Conservation (phyloP, 208 protist genomes). For the Trypanosoma grayi region DNA sequence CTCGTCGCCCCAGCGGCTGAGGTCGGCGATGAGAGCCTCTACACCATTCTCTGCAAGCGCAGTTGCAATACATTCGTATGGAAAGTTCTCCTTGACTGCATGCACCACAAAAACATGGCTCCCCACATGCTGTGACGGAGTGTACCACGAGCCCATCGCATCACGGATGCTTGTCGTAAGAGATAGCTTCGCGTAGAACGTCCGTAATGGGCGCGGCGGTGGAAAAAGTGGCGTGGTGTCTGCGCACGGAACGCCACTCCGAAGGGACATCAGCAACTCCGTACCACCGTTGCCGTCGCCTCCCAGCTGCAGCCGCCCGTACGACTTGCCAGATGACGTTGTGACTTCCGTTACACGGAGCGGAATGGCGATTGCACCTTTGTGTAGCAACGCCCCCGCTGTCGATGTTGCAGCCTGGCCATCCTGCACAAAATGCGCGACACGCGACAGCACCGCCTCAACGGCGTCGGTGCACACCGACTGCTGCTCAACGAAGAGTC, state of each 20-base stretch:
- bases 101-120: constrained; percentile 53
- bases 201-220: constrained; percentile 6
- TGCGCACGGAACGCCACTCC: constrained; percentile 10
- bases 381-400: background rate
- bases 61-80: constrained; percentile 44
- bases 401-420: background rate
- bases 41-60: constrained; percentile 43
- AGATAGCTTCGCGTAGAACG: constrained; percentile 15
- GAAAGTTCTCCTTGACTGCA: constrained; percentile 64
- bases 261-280: constrained; percentile 38
- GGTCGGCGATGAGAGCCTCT: constrained; percentile 29
- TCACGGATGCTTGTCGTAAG: constrained; percentile 16
- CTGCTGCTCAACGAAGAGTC: constrained; percentile 16
- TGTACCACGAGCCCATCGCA: background rate
- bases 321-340: constrained; percentile 4
- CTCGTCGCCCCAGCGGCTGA: constrained; percentile 39
- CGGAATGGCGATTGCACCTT: constrained; percentile 26
- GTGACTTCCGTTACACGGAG: constrained; percentile 43
- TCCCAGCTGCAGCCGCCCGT: constrained; percentile 7
- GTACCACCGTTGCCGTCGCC: constrained; percentile 14
- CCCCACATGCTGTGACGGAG: background rate
- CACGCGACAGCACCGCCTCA: constrained; percentile 21
- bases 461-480: constrained; percentile 1
- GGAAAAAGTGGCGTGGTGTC: constrained; percentile 56
- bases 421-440: constrained; percentile 16